phyloP scores from a whole-genome alignment of 2,329 filamentous ascomycete species.

The Sordariomycetes sp. region DNA sequence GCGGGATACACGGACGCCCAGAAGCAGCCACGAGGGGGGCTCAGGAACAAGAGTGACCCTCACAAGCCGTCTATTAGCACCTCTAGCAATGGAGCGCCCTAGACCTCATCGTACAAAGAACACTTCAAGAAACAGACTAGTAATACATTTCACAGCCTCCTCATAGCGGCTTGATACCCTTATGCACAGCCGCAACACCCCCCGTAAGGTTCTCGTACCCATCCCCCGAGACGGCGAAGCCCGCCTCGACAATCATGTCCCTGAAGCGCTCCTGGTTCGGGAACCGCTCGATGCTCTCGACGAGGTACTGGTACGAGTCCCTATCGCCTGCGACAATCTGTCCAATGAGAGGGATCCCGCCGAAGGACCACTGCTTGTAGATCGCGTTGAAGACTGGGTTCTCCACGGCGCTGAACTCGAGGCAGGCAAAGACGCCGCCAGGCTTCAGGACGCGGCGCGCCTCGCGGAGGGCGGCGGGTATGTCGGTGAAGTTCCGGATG shows the following conservation, averaged over 20 bases:
- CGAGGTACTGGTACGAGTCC: slow-evolving; percentile 95
- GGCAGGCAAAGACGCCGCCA: slow-evolving; percentile 87
- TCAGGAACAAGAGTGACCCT: not conserved
- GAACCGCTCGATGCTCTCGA: slow-evolving; percentile 93
- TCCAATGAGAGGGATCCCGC: slow-evolving; percentile 86
- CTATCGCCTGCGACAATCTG: slow-evolving; percentile 88
- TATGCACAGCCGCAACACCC: slow-evolving; percentile 91
- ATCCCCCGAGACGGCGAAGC: slow-evolving; percentile 69
- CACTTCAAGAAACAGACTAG: not conserved
- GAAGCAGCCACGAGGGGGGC: no score
- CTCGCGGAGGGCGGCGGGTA: slow-evolving; percentile 68
- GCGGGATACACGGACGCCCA: no score
- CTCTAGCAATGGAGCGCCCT: not conserved
- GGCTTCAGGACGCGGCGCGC: slow-evolving; percentile 84
- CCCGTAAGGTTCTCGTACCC: slow-evolving; percentile 86
- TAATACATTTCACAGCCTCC: not conserved
- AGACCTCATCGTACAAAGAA: not conserved
- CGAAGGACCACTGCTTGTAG: slow-evolving; percentile 95
- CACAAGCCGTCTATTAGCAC: not conserved
- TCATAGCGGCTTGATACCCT: slow-evolving; percentile 69
- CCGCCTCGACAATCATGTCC: slow-evolving; percentile 69
- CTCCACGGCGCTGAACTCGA: slow-evolving; percentile 79
- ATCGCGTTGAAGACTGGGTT: slow-evolving; percentile 67
- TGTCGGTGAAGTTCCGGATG: slow-evolving; percentile 93
- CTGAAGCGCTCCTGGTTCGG: slow-evolving; percentile 76